Conservation (phyloP, 2,329 filamentous ascomycete genomes). For the Juglanconis juglandina region DNA sequence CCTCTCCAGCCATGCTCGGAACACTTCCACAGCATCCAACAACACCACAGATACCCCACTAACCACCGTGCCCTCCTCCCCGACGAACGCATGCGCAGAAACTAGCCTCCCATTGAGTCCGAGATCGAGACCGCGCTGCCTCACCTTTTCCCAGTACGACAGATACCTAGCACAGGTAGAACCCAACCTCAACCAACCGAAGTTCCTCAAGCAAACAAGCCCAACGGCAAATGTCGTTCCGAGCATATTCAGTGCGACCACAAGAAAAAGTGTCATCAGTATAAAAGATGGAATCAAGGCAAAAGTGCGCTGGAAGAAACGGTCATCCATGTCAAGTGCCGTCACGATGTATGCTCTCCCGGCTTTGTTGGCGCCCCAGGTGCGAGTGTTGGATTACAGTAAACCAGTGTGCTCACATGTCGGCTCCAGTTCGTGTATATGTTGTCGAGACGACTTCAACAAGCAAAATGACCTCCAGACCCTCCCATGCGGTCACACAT, state of each 20-base stretch:
- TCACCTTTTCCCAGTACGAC: slow-evolving; percentile 51
- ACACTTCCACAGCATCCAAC: slow-evolving; percentile 40
- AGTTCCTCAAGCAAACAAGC: slow-evolving; percentile 30
- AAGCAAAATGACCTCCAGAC: slow-evolving; percentile 41
- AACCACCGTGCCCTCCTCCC: slow-evolving; percentile 42
- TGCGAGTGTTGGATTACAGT: not conserved
- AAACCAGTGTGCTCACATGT: not conserved
- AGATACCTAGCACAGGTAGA: slow-evolving; percentile 46
- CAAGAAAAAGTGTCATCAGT: slow-evolving; percentile 42
- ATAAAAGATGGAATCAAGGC: slow-evolving; percentile 43
- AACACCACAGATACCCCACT: slow-evolving; percentile 38
- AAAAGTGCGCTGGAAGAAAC: slow-evolving; percentile 40
- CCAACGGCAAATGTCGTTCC: slow-evolving; percentile 30
- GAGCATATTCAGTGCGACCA: slow-evolving; percentile 43
- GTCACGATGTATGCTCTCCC: slow-evolving; percentile 10
- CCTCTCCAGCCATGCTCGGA: slow-evolving; percentile 40
- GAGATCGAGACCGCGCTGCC: slow-evolving; percentile 34
- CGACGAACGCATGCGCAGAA: slow-evolving; percentile 22
- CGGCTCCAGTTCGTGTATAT: slow-evolving; percentile 49
- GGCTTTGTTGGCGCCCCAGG: not conserved
- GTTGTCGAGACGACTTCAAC: slow-evolving; percentile 53
- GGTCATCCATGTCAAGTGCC: slow-evolving; percentile 28
- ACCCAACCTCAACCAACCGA: slow-evolving; percentile 40
- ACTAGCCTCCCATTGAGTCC: slow-evolving; percentile 19
- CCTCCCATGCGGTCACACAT: slow-evolving; percentile 56